Conservation (phyloP, 352 stramenopile species). For the Pythium brassicae region DNA sequence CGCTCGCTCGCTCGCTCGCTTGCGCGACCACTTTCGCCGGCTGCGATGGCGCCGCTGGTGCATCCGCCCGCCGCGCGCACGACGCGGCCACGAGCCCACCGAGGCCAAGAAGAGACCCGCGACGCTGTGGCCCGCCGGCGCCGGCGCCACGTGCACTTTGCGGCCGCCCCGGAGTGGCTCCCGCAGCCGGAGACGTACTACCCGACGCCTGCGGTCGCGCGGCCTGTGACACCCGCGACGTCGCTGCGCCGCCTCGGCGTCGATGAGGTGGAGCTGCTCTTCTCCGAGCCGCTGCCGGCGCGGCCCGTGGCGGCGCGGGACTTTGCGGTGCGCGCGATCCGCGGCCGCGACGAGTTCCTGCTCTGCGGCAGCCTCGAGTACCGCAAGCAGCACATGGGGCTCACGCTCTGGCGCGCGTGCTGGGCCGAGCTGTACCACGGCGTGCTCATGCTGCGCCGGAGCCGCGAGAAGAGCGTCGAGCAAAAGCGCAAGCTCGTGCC, state of each 20-base stretch:
- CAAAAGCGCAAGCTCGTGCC: slow-evolving; percentile 52
- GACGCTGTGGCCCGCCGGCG: background rate
- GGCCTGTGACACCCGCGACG: slow-evolving; percentile 38
- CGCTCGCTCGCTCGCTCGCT: too few relatives aligned
- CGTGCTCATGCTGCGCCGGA: slow-evolving; percentile 56
- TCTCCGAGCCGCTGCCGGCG: slow-evolving; percentile 42
- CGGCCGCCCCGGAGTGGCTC: slow-evolving; percentile 27
- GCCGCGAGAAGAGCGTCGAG: slow-evolving; percentile 43
- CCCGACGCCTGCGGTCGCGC: slow-evolving; percentile 27
- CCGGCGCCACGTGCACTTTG: slow-evolving; percentile 43
- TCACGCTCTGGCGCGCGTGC: slow-evolving; percentile 41
- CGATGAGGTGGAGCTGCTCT: slow-evolving; percentile 62
- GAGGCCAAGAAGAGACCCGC: background rate
- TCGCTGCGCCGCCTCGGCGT: slow-evolving; percentile 46
- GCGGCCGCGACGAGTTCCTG: slow-evolving; percentile 40
- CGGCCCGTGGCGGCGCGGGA: slow-evolving; percentile 25
- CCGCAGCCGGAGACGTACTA: slow-evolving; percentile 41
- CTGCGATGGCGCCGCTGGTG: too few relatives aligned
- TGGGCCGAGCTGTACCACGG: slow-evolving; percentile 72
- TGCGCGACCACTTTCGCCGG: too few relatives aligned
- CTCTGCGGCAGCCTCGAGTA: slow-evolving; percentile 47
- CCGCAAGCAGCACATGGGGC: slow-evolving; percentile 33
- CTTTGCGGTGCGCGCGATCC: slow-evolving; percentile 52
- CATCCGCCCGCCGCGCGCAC: too few relatives aligned
- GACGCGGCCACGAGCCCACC: too few relatives aligned